phyloP scores from a whole-genome alignment of 257 asterid genomes.

The Rauvolfia tetraphylla region DNA sequence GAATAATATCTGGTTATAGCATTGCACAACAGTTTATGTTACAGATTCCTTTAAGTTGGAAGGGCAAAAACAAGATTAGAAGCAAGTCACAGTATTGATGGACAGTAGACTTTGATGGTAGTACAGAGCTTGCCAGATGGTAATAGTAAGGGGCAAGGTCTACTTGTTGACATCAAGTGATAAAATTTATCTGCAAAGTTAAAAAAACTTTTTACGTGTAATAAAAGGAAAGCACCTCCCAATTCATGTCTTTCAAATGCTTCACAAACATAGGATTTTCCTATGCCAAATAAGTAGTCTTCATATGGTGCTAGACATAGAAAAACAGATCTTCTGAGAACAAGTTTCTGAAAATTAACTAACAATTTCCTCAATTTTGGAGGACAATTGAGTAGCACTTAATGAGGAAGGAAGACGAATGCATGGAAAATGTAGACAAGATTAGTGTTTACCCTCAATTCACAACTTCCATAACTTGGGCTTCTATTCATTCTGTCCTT shows the following conservation, averaged over 20 bases:
- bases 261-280: neutral
- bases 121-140: too few relatives aligned
- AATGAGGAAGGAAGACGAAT: neutral
- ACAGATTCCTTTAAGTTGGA: neutral
- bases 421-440: neutral
- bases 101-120: neutral
- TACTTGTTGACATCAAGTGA: neutral
- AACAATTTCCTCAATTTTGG: neutral
- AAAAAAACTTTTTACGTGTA: neutral
- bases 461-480: neutral
- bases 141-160: neutral
- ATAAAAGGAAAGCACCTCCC: neutral
- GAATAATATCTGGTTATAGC: neutral
- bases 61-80: neutral
- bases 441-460: neutral
- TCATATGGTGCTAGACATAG: neutral
- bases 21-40: neutral
- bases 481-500: neutral
- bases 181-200: neutral
- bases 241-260: neutral
- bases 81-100: neutral
- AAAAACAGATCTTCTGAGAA: neutral
- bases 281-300: neutral
- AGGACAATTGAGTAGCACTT: neutral
- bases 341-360: neutral